Conservation (phyloP, 257 asterid species). For the Avicennia marina region DNA sequence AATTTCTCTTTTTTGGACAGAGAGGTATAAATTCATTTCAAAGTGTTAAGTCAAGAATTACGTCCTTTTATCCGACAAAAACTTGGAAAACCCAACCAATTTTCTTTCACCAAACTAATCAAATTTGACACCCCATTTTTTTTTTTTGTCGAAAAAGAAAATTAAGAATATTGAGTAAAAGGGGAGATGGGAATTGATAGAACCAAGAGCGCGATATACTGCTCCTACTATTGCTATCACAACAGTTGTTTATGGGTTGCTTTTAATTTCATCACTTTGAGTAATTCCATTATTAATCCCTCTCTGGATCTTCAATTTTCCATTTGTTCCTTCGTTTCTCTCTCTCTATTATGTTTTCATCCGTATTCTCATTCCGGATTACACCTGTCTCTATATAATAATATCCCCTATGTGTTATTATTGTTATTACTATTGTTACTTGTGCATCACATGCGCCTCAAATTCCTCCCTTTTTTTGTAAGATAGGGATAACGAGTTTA, state of each 20-base stretch:
- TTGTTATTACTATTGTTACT: slow-evolving; percentile 11
- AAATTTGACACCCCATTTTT: slow-evolving; percentile 3
- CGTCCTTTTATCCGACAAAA: slow-evolving; percentile 16
- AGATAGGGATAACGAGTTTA: slow-evolving; percentile 27
- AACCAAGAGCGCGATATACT: slow-evolving; percentile 38
- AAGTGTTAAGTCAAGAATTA: slow-evolving; percentile 24
- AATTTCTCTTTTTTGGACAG: too few relatives aligned
- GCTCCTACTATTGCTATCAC: slow-evolving; percentile 19
- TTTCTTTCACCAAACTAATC: slow-evolving; percentile 19
- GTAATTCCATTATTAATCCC: slow-evolving; percentile 22
- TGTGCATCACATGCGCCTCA: slow-evolving; percentile 30
- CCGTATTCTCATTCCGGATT: slow-evolving; percentile 35
- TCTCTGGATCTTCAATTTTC: slow-evolving; percentile 29
- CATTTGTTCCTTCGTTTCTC: slow-evolving; percentile 24
- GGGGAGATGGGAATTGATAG: slow-evolving; percentile 36
- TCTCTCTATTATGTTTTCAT: slow-evolving; percentile 29
- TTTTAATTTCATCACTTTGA: slow-evolving; percentile 33
- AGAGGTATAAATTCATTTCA: background rate
- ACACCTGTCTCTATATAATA: slow-evolving; percentile 39
- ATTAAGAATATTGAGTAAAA: background rate
- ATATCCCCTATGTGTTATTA: slow-evolving; percentile 12
- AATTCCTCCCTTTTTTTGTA: slow-evolving; percentile 25
- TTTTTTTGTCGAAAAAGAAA: background rate
- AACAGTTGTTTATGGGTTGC: slow-evolving; percentile 34
- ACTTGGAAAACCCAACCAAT: slow-evolving; percentile 1